Conservation (phyloP, 225 moss, liverwort and hornwort species). For the Polytrichum formosum region DNA sequence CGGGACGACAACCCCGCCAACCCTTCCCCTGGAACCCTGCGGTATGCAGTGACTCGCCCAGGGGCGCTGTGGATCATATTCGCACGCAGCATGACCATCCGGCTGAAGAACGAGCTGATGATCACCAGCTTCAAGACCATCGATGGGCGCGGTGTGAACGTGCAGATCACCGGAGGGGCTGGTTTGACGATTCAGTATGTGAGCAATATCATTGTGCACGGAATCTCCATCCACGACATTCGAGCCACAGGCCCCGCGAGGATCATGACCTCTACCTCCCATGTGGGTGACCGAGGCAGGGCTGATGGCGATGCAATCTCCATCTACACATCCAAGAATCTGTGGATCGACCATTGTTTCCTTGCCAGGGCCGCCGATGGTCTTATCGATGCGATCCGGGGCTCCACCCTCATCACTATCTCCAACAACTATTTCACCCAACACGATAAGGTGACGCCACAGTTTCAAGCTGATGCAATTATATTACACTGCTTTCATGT, state of each 20-base stretch:
- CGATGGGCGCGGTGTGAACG: slow-evolving; percentile 20
- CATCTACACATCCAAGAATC: slow-evolving; percentile 12
- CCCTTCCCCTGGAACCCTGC: slow-evolving; percentile 19
- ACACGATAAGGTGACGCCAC: slow-evolving; percentile 20
- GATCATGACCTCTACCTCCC: neutral
- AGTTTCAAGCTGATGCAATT: too few relatives aligned
- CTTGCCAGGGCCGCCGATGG: slow-evolving; percentile 15
- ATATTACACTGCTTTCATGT: too few relatives aligned
- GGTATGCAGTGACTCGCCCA: slow-evolving; percentile 14
- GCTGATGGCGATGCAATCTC: slow-evolving; percentile 19
- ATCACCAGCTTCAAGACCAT: slow-evolving; percentile 38
- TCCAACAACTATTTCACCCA: slow-evolving; percentile 29
- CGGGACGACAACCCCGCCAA: slow-evolving; percentile 19
- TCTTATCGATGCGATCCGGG: slow-evolving; percentile 17
- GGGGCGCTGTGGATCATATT: slow-evolving; percentile 28
- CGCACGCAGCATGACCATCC: slow-evolving; percentile 24
- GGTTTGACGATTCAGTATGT: slow-evolving; percentile 15
- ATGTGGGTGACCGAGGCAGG: slow-evolving; percentile 1
- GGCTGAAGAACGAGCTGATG: slow-evolving; percentile 17
- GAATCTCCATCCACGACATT: slow-evolving; percentile 17
- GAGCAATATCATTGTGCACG: slow-evolving; percentile 27
- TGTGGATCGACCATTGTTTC: slow-evolving; percentile 25
- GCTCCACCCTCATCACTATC: slow-evolving; percentile 18
- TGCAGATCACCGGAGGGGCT: slow-evolving; percentile 14
- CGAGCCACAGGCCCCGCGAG: neutral